These are phyloP conservation scores for Mycena haematopus DNA, from an alignment of 768 basidiomycete genomes.

Conservation along the genomic window DNA sequence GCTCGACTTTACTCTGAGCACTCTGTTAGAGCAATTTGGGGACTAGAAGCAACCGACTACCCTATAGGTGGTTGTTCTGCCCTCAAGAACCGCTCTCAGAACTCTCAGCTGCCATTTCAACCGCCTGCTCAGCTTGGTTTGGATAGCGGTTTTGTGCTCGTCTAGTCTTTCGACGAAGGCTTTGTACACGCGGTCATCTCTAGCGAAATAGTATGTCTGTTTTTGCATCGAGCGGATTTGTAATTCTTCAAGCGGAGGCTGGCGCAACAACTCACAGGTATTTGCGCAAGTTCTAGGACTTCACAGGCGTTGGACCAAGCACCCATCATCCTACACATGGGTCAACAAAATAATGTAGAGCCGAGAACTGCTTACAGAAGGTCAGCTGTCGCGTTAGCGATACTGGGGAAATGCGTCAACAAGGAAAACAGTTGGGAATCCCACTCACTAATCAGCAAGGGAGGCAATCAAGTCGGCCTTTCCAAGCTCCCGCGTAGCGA, in stretches of 20 bases:
- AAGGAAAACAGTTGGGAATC: slow-evolving; percentile 5
- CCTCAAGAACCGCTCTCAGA: slow-evolving; percentile 68
- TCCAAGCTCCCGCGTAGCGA: slow-evolving; percentile 86
- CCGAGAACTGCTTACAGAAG: slow-evolving; percentile 33
- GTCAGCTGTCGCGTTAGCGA: slow-evolving; percentile 83
- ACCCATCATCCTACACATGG: slow-evolving; percentile 76
- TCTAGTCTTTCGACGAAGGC: slow-evolving; percentile 63
- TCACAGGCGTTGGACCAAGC: slow-evolving; percentile 76
- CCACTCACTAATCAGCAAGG: slow-evolving; percentile 86
- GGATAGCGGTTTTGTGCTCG: slow-evolving; percentile 52
- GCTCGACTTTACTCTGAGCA: slow-evolving; percentile 65
- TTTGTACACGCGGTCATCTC: slow-evolving; percentile 86
- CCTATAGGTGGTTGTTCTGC: slow-evolving; percentile 68
- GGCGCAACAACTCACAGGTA: slow-evolving; percentile 64
- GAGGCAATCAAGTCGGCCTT: slow-evolving; percentile 80
- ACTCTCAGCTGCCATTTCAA: slow-evolving; percentile 76
- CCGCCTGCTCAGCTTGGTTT: slow-evolving; percentile 55
- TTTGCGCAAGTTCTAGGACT: slow-evolving; percentile 62
- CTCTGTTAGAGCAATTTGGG: slow-evolving; percentile 17
- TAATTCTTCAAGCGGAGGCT: background rate
- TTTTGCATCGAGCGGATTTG: background rate
- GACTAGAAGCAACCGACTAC: slow-evolving; percentile 45
- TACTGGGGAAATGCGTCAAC: slow-evolving; percentile 45
- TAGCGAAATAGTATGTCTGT: slow-evolving; percentile 90
- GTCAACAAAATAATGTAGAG: background rate